These are phyloP conservation scores for Ophiocordyceps polyrhachis-furcata DNA, from an alignment of 2,329 filamentous ascomycete species.

Conservation along the genomic window DNA sequence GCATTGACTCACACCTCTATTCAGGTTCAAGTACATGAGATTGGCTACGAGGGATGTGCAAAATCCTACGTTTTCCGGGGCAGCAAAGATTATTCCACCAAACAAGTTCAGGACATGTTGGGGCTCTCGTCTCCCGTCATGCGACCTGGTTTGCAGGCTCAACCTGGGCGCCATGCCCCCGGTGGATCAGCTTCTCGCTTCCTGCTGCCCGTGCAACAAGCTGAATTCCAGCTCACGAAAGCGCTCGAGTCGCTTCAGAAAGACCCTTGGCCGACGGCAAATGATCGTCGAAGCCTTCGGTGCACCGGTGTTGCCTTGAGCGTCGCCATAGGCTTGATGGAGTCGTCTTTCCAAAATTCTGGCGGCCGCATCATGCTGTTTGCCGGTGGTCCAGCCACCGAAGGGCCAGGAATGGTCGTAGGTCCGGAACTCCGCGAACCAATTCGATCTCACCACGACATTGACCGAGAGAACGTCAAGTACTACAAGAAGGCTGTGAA, in stretches of 20 bases:
- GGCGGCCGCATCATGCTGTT: slow-evolving; percentile 96
- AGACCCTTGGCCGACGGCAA: slow-evolving; percentile 93
- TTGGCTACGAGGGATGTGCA: slow-evolving; percentile 92
- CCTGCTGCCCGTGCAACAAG: slow-evolving; percentile 82
- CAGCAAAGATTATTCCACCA: slow-evolving; percentile 93
- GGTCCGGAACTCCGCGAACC: slow-evolving; percentile 89
- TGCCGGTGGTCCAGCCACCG: slow-evolving; percentile 82
- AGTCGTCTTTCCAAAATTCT: slow-evolving; percentile 89
- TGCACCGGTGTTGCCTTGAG: slow-evolving; percentile 95
- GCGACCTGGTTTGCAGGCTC: slow-evolving; percentile 56
- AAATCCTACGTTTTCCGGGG: slow-evolving; percentile 98
- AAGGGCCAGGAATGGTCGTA: slow-evolving; percentile 93
- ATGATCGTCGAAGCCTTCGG: slow-evolving; percentile 73
- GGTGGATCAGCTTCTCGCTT: slow-evolving; percentile 77
- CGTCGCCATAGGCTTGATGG: slow-evolving; percentile 79
- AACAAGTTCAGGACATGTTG: slow-evolving; percentile 99
- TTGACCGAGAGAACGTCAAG: slow-evolving; percentile 96
- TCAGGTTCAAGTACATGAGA: slow-evolving; percentile 86
- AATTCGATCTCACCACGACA: slow-evolving; percentile 95
- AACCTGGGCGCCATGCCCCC: slow-evolving; percentile 56
- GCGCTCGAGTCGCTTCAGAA: slow-evolving; percentile 88
- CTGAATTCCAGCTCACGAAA: slow-evolving; percentile 94
- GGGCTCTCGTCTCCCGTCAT: slow-evolving; percentile 56
- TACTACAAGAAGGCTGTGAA: slow-evolving; percentile 99
- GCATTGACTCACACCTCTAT: background rate